phyloP scores from a whole-genome alignment of 352 stramenopile species.

The Phytophthora parvispora region DNA sequence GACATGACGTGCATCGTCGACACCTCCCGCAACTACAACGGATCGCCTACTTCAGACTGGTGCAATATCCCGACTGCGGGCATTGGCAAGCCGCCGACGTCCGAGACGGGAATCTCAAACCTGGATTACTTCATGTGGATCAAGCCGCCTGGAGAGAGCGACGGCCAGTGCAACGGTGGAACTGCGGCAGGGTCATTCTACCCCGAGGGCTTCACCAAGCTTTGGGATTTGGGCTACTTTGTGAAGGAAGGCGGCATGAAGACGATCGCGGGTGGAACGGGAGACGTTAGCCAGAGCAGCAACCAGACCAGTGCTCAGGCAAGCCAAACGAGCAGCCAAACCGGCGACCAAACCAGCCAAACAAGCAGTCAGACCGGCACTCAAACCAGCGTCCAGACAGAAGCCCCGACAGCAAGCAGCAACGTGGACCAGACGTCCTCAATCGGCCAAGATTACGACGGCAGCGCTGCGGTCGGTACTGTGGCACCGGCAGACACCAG shows the following conservation, averaged over 20 bases:
- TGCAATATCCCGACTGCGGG: conserved; percentile 69
- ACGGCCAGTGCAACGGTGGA: conserved; percentile 60
- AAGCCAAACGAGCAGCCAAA: conserved; percentile 8
- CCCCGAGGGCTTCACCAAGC: conserved; percentile 52
- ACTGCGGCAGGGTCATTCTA: conserved; percentile 60
- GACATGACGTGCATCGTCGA: conserved; percentile 66
- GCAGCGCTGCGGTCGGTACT: not conserved
- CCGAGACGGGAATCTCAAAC: conserved; percentile 45
- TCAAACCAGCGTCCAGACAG: conserved; percentile 3
- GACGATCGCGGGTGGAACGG: conserved; percentile 20
- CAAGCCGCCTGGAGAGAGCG: conserved; percentile 67
- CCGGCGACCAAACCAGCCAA: not conserved
- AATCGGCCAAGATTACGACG: not conserved
- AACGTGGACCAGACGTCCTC: conserved; percentile 10
- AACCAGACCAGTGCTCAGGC: not conserved
- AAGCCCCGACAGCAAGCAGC: not conserved
- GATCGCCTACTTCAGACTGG: conserved; percentile 54
- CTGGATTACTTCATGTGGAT: conserved; percentile 79
- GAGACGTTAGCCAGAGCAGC: conserved; percentile 9
- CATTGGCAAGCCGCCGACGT: conserved; percentile 57
- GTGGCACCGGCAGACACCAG: not conserved
- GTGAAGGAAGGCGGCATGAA: conserved; percentile 40
- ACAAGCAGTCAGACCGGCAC: not conserved
- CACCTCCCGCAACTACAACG: conserved; percentile 69
- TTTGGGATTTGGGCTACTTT: conserved; percentile 75